These are phyloP conservation scores for Colletotrichum sp. DNA, from an alignment of 2,329 filamentous ascomycete species.

Conservation along the genomic window DNA sequence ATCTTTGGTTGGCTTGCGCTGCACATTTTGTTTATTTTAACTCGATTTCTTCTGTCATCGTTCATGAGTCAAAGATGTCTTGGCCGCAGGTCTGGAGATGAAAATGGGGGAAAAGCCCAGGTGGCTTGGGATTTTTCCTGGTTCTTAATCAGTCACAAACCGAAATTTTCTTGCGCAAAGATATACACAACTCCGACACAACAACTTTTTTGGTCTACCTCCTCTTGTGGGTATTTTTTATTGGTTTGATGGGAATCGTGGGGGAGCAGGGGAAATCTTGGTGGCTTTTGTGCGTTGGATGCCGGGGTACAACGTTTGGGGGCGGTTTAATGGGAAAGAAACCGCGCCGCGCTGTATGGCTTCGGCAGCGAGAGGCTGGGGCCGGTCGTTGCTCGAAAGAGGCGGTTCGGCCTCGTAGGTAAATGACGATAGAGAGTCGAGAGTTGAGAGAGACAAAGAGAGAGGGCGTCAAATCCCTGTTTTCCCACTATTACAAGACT, in stretches of 20 bases:
- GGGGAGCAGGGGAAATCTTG: neutral
- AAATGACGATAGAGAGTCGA: conserved; percentile 19
- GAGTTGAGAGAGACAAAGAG: neutral
- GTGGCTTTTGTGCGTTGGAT: conserved; percentile 9
- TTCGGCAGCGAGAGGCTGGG: conserved; percentile 3
- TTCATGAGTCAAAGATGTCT: conserved; percentile 23
- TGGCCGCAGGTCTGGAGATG: conserved; percentile 26
- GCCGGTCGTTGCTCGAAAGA: conserved; percentile 19
- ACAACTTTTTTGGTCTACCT: conserved; percentile 2
- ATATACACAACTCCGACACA: conserved; percentile 12
- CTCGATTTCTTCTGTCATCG: conserved; percentile 30
- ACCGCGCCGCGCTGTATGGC: neutral
- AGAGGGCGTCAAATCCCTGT: conserved; percentile 19
- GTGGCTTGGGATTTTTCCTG: conserved; percentile 37
- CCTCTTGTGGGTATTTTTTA: conserved; percentile 12
- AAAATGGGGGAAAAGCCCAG: conserved; percentile 41
- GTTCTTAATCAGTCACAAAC: conserved; percentile 22
- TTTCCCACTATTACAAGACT: conserved; percentile 2
- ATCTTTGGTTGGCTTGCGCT: conserved; percentile 17
- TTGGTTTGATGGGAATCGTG: conserved; percentile 10
- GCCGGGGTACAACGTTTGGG: neutral
- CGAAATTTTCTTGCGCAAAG: neutral
- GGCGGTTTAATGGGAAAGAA: neutral
- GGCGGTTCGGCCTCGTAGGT: conserved; percentile 11
- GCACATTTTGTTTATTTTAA: conserved; percentile 29